Evolutionary conservation across 208 protist species (phyloP).

Genomic region (Acanthamoeba castellanii): DNA sequence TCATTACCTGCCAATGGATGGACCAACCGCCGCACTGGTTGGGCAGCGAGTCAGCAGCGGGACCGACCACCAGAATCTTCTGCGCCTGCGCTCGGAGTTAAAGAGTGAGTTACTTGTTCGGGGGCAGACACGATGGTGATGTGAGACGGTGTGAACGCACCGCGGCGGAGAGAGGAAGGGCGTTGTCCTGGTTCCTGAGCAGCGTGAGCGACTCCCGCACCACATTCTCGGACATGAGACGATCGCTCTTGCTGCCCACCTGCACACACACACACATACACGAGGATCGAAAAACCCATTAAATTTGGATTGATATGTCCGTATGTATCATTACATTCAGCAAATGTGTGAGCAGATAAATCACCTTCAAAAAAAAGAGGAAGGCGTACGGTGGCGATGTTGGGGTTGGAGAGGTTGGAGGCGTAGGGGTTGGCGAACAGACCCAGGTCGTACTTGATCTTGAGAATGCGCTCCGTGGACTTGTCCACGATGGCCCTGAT

Average conservation of each 20-base stretch:
- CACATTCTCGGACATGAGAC: background rate
- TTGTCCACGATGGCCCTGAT: slow-evolving; percentile 20
- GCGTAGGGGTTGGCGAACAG: slow-evolving; percentile 78
- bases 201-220: slow-evolving; percentile 54
- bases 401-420: slow-evolving; percentile 72
- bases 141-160: background rate
- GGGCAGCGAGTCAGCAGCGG: slow-evolving; percentile 21
- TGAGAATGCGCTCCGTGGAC: slow-evolving; percentile 74
- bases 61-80: slow-evolving; percentile 39
- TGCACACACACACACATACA: background rate
- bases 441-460: slow-evolving; percentile 78
- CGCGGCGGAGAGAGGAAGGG: background rate
- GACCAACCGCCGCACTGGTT: slow-evolving; percentile 72
- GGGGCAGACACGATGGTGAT: background rate
- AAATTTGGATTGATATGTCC: background rate
- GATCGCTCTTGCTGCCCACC: slow-evolving; percentile 45
- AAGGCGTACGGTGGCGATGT: slow-evolving; percentile 50
- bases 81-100: background rate
- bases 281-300: too few species aligned
- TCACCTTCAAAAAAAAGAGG: background rate
- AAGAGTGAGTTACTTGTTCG: too few species aligned
- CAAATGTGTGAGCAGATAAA: too few species aligned
- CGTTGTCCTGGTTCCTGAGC: slow-evolving; percentile 1
- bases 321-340: too few species aligned
- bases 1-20: slow-evolving; percentile 30